Conservation (phyloP, 192 early-diverging fungal species). For the Podila horticola region DNA sequence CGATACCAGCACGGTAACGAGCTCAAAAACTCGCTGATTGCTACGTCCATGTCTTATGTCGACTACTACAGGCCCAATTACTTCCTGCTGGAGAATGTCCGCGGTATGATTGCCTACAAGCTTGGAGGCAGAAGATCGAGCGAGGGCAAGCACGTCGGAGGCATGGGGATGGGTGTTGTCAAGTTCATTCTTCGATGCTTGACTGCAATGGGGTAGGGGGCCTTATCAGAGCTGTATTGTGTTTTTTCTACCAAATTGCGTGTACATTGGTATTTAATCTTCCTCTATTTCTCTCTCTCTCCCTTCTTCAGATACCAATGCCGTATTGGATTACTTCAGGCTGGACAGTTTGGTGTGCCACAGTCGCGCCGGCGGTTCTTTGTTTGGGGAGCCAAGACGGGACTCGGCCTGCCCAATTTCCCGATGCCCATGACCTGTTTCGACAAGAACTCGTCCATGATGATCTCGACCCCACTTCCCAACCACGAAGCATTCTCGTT, state of each 20-base stretch:
- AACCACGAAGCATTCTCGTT: conserved; percentile 49
- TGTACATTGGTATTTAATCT: too few species aligned
- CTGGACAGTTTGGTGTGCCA: conserved; percentile 69
- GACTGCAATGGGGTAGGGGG: conserved; percentile 64
- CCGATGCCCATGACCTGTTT: conserved; percentile 68
- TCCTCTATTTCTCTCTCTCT: too few species aligned
- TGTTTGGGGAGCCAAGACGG: conserved; percentile 70
- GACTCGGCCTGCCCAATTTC: conserved; percentile 62
- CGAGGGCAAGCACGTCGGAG: conserved; percentile 54
- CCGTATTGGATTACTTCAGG: conserved; percentile 71
- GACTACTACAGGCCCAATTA: conserved; percentile 75
- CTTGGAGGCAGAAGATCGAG: conserved; percentile 21
- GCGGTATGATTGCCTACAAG: conserved; percentile 54
- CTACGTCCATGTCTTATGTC: conserved; percentile 73
- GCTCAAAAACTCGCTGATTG: conserved; percentile 72
- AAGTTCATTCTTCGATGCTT: conserved; percentile 74
- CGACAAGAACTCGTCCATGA: conserved; percentile 45
- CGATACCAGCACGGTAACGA: conserved; percentile 69
- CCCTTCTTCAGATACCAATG: conserved; percentile 60
- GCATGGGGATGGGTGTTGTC: conserved; percentile 66
- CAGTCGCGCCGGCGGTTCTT: conserved; percentile 75
- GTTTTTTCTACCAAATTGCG: too few species aligned
- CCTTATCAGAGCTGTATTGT: too few species aligned
- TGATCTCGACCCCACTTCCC: conserved; percentile 57
- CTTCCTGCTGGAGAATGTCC: conserved; percentile 79